Evolutionary conservation across 129 eudicot species (phyloP).

Genomic region (Chrysanthemum lavandulifolium): DNA sequence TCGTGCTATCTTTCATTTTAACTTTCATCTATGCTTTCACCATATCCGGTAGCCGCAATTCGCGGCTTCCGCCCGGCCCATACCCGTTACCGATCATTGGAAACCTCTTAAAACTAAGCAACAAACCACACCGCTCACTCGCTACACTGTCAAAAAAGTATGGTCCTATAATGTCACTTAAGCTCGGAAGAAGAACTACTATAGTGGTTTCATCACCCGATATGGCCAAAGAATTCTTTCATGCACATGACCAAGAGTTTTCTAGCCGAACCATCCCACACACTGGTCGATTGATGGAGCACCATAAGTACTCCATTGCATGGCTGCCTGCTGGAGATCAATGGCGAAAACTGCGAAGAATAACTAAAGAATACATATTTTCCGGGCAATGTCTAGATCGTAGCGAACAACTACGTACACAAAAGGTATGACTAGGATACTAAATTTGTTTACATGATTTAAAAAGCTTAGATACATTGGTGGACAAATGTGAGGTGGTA

Average conservation of each 20-base stretch:
- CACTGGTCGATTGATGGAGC: conserved; percentile 5
- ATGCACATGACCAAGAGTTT: conserved; percentile 30
- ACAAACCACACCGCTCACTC: conserved; percentile 40
- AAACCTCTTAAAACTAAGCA: conserved; percentile 34
- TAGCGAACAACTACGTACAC: conserved; percentile 22
- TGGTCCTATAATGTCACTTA: conserved; percentile 49
- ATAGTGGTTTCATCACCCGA: conserved; percentile 42
- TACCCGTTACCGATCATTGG: conserved; percentile 38
- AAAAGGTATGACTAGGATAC: neutral
- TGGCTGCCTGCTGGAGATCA: conserved; percentile 29
- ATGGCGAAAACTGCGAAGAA: conserved; percentile 40
- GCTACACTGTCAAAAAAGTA: conserved; percentile 37
- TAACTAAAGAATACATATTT: conserved; percentile 29
- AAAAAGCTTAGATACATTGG: too few species aligned
- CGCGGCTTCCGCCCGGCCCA: too few species aligned
- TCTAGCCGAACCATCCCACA: conserved; percentile 29
- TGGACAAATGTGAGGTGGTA: too few species aligned
- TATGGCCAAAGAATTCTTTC: conserved; percentile 37
- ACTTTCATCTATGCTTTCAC: too few species aligned
- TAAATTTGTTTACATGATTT: neutral
- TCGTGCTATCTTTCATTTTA: too few species aligned
- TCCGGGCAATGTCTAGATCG: conserved; percentile 26
- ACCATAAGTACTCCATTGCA: conserved; percentile 27
- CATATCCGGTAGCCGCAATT: too few species aligned
- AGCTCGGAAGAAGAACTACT: conserved; percentile 34